phyloP scores from a whole-genome alignment of 2,329 filamentous ascomycete species.

The Biscogniauxia mediterranea region DNA sequence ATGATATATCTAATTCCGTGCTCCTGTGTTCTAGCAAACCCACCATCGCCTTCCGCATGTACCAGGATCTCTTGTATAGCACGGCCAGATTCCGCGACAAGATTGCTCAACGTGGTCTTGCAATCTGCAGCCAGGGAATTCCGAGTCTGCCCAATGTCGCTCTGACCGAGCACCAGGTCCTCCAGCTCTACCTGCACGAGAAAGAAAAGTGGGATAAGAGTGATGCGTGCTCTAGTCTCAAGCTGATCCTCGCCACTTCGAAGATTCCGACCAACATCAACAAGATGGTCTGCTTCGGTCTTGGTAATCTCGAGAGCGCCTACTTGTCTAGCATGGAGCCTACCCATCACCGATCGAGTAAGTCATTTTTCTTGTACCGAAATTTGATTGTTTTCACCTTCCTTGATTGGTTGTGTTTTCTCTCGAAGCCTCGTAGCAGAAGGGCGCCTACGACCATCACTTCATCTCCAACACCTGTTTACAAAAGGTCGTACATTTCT shows the following conservation, averaged over 20 bases:
- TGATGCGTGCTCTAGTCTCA: not conserved
- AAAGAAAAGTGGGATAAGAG: not conserved
- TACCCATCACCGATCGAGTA: not conserved
- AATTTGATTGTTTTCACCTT: too few species aligned
- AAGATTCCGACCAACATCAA: not conserved
- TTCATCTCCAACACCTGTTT: too few species aligned
- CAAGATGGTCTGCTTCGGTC: not conserved
- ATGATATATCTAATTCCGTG: not conserved
- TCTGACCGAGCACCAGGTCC: not conserved
- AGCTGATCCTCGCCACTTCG: not conserved
- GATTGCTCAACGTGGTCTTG: not conserved
- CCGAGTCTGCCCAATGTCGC: not conserved
- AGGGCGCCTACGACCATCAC: too few species aligned
- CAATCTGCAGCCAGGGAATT: not conserved
- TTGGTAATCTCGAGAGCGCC: not conserved
- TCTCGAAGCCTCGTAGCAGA: too few species aligned
- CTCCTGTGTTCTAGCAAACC: not conserved
- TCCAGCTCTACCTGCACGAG: not conserved
- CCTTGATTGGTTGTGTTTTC: too few species aligned
- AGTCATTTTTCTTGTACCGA: not conserved
- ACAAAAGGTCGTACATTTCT: too few species aligned
- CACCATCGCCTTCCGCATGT: not conserved
- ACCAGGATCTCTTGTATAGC: not conserved
- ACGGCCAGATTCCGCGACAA: not conserved
- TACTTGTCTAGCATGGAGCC: not conserved